These are phyloP conservation scores for Megacollybia platyphylla DNA, from an alignment of 1,284 basidiomycete genomes.

Conservation along the genomic window DNA sequence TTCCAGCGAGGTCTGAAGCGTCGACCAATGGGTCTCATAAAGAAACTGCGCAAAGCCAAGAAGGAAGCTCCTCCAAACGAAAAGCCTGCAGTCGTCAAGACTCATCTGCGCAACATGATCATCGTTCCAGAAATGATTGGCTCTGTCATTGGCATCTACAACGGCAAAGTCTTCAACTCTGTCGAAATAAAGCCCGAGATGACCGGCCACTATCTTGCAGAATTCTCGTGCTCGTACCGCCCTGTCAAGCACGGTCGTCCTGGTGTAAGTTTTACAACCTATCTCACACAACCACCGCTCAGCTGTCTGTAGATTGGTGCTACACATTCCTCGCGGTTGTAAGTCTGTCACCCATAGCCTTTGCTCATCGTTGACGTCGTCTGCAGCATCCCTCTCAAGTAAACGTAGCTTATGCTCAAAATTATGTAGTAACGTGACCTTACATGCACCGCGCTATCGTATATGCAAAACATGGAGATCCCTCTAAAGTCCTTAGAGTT, in stretches of 20 bases:
- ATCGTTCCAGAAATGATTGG: conserved; percentile 99
- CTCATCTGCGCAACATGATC: conserved; percentile 99
- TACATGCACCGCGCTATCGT: conserved; percentile 47
- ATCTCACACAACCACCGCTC: not conserved
- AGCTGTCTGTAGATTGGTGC: conserved; percentile 66
- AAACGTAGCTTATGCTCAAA: conserved; percentile 17
- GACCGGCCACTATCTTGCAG: conserved; percentile 98
- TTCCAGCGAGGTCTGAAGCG: conserved; percentile 99
- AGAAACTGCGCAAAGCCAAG: conserved; percentile 99
- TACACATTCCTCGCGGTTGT: conserved; percentile 76
- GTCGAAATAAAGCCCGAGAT: conserved; percentile 99
- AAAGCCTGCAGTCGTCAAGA: conserved; percentile 98
- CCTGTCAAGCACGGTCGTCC: conserved; percentile 99
- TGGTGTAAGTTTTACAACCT: conserved; percentile 46
- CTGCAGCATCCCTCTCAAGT: conserved; percentile 66
- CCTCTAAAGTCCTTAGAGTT: conserved; percentile 41
- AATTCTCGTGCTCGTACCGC: conserved; percentile 92
- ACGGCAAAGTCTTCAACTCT: conserved; percentile 94
- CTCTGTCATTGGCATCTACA: conserved; percentile 93
- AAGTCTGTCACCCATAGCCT: conserved; percentile 14
- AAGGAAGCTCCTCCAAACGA: conserved; percentile 97
- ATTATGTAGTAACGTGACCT: too few species aligned
- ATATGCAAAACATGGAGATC: conserved; percentile 48
- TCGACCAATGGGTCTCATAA: conserved; percentile 97
- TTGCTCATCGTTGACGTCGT: conserved; percentile 7